Conservation (phyloP, 2,329 filamentous ascomycete species). For the Aaosphaeria pasadenensis region DNA sequence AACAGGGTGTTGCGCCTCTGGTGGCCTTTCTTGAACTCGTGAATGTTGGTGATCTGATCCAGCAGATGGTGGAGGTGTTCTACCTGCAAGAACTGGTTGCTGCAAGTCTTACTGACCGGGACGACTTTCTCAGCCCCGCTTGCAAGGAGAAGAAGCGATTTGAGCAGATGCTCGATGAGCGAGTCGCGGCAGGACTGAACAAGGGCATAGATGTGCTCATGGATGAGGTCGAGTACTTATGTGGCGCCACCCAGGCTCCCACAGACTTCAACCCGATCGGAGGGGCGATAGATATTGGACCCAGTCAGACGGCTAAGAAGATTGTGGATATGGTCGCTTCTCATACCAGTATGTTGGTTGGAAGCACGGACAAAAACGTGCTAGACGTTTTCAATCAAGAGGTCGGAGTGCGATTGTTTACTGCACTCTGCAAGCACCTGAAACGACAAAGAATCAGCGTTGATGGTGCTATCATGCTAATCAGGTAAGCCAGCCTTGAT, state of each 20-base stretch:
- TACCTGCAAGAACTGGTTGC: constrained; percentile 91
- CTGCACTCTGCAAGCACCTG: constrained; percentile 91
- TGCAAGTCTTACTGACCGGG: constrained; percentile 79
- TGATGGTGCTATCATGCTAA: constrained; percentile 85
- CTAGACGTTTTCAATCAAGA: constrained; percentile 98
- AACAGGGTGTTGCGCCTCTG: constrained; percentile 78
- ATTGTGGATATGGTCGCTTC: constrained; percentile 83
- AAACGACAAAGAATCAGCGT: constrained; percentile 93
- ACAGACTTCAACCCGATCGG: constrained; percentile 82
- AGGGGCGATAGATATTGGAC: constrained; percentile 59
- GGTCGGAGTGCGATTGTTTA: constrained; percentile 88
- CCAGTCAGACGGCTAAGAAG: constrained; percentile 73
- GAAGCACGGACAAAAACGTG: constrained; percentile 96
- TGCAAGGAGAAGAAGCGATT: constrained; percentile 97
- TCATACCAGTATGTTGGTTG: constrained; percentile 89
- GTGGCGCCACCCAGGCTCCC: constrained; percentile 79
- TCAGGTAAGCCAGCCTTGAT: constrained; percentile 51
- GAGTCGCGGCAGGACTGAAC: constrained; percentile 90
- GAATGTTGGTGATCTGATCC: constrained; percentile 95
- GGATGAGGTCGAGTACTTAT: constrained; percentile 95
- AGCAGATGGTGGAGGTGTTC: constrained; percentile 98
- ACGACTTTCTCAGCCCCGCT: constrained; percentile 90
- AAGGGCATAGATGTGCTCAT: constrained; percentile 98
- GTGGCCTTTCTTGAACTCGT: constrained; percentile 96
- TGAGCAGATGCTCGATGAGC: constrained; percentile 97